A percentile compares a stretch with the other conserved stretches of the same genome.
Evolutionary conservation across 768 basidiomycete genomes (phyloP).

Genomic region (Mycena belliarum): DNA sequence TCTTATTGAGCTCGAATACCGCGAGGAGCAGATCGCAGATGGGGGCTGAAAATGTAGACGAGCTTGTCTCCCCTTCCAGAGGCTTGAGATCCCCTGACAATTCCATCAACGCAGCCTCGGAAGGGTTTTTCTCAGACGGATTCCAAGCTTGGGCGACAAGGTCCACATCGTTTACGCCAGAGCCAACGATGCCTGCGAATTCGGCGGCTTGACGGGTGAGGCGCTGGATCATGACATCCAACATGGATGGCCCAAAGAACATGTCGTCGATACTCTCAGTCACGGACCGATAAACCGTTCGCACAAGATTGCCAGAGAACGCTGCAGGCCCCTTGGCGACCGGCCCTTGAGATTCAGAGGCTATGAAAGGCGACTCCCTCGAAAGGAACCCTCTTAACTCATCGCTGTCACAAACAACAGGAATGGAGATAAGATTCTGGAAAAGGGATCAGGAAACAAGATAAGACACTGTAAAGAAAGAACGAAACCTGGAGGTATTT

Average conservation of each 20-base stretch:
- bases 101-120: slow-evolving; percentile 71
- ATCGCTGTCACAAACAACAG: slow-evolving; percentile 76
- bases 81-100: slow-evolving; percentile 79
- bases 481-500: slow-evolving; percentile 81
- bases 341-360: slow-evolving; percentile 42
- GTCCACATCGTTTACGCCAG: slow-evolving; percentile 80
- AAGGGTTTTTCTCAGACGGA: slow-evolving; percentile 61
- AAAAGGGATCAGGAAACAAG: neutral
- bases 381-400: slow-evolving; percentile 87
- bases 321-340: slow-evolving; percentile 42
- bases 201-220: slow-evolving; percentile 89
- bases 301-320: slow-evolving; percentile 77
- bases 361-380: slow-evolving; percentile 80
- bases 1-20: slow-evolving; percentile 92
- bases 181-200: slow-evolving; percentile 80
- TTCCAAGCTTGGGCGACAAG: slow-evolving; percentile 79
- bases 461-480: neutral
- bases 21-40: slow-evolving; percentile 94
- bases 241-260: slow-evolving; percentile 94
- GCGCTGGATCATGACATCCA: slow-evolving; percentile 92
- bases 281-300: slow-evolving; percentile 87
- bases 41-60: slow-evolving; percentile 87
- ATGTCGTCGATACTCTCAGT: slow-evolving; percentile 96
- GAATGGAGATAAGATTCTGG: slow-evolving; percentile 73
- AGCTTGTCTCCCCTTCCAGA: slow-evolving; percentile 84